Conservation (phyloP, 805 yeast species). For the Lipomyces orientalis region DNA sequence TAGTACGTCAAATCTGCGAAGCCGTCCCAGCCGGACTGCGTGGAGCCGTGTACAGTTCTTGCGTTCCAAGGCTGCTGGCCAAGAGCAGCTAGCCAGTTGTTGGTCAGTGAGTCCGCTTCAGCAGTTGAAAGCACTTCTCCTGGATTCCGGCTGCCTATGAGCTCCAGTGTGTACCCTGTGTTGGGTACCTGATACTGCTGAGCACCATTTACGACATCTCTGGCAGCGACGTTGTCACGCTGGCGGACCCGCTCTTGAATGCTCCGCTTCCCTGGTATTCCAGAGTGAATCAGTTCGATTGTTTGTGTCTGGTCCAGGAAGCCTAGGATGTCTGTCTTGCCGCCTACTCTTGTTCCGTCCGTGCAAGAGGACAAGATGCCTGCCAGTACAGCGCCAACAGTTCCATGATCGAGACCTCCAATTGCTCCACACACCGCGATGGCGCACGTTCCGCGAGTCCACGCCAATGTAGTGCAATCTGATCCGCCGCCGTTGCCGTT, state of each 20-base stretch:
- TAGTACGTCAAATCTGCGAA: slow-evolving; percentile 8
- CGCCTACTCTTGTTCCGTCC: slow-evolving; percentile 8
- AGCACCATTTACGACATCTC: slow-evolving; percentile 5
- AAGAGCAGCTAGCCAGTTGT: slow-evolving; percentile 7
- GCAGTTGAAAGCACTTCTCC: slow-evolving; percentile 4
- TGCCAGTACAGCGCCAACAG: slow-evolving; percentile 2
- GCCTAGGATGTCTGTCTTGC: slow-evolving; percentile 6
- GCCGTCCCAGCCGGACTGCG: slow-evolving; percentile 7
- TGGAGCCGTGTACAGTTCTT: slow-evolving; percentile 7
- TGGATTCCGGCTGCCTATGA: slow-evolving; percentile 7
- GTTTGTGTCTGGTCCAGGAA: slow-evolving; percentile 5
- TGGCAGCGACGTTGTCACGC: not conserved
- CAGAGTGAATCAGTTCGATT: slow-evolving; percentile 7
- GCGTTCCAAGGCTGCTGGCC: slow-evolving; percentile 4
- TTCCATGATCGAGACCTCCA: slow-evolving; percentile 4
- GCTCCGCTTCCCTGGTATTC: slow-evolving; percentile 5
- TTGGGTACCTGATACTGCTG: slow-evolving; percentile 6
- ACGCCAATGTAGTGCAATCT: slow-evolving; percentile 7
- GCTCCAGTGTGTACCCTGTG: slow-evolving; percentile 9
- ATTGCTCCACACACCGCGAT: slow-evolving; percentile 6
- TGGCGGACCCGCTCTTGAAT: slow-evolving; percentile 9
- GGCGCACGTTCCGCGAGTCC: slow-evolving; percentile 8
- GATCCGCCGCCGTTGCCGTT: slow-evolving; percentile 10
- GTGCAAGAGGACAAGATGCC: slow-evolving; percentile 10
- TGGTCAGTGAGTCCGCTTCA: slow-evolving; percentile 6